These are phyloP conservation scores for Xerocomus minutiporus DNA, from an alignment of 1,284 basidiomycete species.

Conservation along the genomic window DNA sequence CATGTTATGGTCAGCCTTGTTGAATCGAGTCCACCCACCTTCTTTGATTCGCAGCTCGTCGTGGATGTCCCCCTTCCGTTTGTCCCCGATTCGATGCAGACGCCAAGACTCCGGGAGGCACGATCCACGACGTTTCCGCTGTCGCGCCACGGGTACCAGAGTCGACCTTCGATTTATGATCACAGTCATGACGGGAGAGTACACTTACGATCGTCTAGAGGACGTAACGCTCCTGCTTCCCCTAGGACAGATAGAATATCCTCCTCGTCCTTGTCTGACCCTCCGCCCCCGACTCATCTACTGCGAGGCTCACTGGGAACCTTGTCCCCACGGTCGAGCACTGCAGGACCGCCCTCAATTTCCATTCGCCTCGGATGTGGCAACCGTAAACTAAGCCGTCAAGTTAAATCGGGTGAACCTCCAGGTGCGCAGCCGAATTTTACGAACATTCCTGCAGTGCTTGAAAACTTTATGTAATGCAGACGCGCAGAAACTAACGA, in stretches of 20 bases:
- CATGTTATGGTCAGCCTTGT: conserved; percentile 44
- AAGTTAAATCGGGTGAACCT: conserved; percentile 3
- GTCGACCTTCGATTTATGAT: conserved; percentile 1
- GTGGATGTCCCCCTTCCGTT: conserved; percentile 4
- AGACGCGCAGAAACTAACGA: conserved; percentile 1
- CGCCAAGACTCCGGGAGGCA: not conserved
- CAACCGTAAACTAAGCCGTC: conserved; percentile 13
- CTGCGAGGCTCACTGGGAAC: not conserved
- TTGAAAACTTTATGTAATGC: not conserved
- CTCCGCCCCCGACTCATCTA: conserved; percentile 6
- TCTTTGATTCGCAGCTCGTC: conserved; percentile 16
- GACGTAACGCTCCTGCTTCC: not conserved
- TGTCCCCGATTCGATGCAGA: not conserved
- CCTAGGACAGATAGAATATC: not conserved
- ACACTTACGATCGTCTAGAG: not conserved
- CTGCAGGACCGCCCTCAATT: not conserved
- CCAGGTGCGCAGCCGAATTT: conserved; percentile 4
- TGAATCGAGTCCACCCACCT: conserved; percentile 23
- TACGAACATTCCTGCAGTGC: too few species aligned
- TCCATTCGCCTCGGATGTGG: conserved; percentile 9
- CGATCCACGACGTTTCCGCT: conserved; percentile 3
- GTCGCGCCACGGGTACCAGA: not conserved
- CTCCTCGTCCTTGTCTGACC: not conserved
- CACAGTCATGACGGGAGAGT: not conserved
- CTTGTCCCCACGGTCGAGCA: not conserved